phyloP scores from a whole-genome alignment of 495 filamentous ascomycete species.

The Lasiosphaeris hirsuta region DNA sequence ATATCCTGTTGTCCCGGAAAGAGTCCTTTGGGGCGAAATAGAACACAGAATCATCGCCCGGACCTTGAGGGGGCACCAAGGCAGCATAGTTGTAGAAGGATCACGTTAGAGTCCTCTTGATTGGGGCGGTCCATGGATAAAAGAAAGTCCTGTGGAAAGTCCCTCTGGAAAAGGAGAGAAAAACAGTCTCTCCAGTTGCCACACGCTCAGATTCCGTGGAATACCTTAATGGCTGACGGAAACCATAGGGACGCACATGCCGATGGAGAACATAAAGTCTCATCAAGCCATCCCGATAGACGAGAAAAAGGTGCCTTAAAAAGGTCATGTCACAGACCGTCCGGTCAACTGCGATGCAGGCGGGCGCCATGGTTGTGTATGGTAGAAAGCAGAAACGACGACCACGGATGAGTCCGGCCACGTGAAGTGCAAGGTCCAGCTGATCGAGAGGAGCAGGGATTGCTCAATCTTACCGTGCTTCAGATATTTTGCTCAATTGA shows the following conservation, averaged over 20 bases:
- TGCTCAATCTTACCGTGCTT: background rate
- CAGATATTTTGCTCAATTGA: background rate
- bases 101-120: too few relatives aligned
- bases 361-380: background rate
- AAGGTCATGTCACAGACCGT: background rate
- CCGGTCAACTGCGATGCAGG: background rate
- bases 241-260: background rate
- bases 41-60: too few relatives aligned
- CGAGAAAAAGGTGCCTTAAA: background rate
- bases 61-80: too few relatives aligned
- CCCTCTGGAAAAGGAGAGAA: too few relatives aligned
- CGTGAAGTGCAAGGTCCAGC: background rate
- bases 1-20: background rate
- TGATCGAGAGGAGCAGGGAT: background rate
- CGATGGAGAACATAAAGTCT: too few relatives aligned
- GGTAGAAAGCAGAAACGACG: background rate
- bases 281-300: too few relatives aligned
- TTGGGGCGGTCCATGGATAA: too few relatives aligned
- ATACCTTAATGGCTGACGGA: too few relatives aligned
- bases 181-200: too few relatives aligned
- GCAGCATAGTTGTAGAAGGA: too few relatives aligned
- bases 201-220: too few relatives aligned
- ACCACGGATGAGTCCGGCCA: background rate
- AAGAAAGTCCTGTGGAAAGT: too few relatives aligned
- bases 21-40: background rate